Base-by-base conservation (phyloP, 306 rosid species). In the Rosa multiflora region DNA sequence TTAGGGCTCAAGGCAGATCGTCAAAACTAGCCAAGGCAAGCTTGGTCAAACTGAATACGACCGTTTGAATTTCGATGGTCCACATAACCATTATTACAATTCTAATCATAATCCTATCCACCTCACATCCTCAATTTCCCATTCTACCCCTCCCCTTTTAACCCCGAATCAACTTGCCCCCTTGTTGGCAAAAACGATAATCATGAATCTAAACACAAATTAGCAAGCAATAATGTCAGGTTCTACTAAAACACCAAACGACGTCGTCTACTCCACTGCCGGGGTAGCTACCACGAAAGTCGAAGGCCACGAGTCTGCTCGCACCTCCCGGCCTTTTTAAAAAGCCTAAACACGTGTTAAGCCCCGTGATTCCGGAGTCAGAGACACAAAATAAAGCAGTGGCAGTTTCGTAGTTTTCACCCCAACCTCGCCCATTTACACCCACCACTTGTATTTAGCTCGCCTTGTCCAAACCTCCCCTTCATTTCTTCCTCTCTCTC, bases 281-380 rank as follows among this genome's bases (percentile, higher is more conserved):
- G 0, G 63, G 63, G 63, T 11, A 11, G 40, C 76, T 48, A 17
- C 74, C 44, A 12, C 56, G 46, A 78, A 82, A 47, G 59, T 61
- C 47, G 32, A 18, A 43, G 42, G 78, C 53, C 21, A 42, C 64
- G 9, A 35, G 59, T 55, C 67, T 46, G 68, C 68, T 51, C 52
- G 32, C 76, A n/a, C 62, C 20, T 48, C 48, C 20, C 17, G 26
- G 37, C 71, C 67, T 82, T 82, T 79, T 37, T 18, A 37, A 63
- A 83, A 87, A 81, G 83, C 85, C 82, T 72, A 80, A 87, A 80
- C 91, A 85, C 87, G 86, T 85, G 91, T 64, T 72, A 2, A 21
- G 56, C 73, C 85, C 84, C 86, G 84, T 85, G 91, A 88, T 78
- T 81, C 82, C 82, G 81, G 87, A 64, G 76, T 20, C 37, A 15